Conservation (phyloP, 2,329 filamentous ascomycete species). For the Rhexocercosporidium sp. region DNA sequence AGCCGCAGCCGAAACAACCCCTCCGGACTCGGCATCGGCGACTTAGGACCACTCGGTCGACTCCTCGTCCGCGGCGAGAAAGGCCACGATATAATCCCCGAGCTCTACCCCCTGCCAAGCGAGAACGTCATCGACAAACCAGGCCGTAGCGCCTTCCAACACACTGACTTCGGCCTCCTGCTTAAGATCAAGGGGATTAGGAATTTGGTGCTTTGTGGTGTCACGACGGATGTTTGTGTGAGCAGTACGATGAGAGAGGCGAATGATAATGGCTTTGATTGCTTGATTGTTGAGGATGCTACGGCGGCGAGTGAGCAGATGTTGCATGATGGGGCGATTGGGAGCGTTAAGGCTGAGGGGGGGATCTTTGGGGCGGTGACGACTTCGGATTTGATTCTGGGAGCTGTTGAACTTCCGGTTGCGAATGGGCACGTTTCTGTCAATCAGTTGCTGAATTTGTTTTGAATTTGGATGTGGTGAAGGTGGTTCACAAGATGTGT, state of each 20-base stretch:
- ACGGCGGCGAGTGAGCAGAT: constrained; percentile 38
- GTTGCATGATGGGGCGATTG: constrained; percentile 40
- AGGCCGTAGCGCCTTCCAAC: constrained; percentile 42
- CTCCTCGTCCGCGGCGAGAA: constrained; percentile 61
- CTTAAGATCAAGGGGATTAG: constrained; percentile 41
- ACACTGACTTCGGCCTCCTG: constrained; percentile 47
- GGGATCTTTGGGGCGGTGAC: constrained; percentile 45
- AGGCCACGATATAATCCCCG: constrained; percentile 61
- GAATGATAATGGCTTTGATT: constrained; percentile 44
- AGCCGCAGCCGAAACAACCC: constrained; percentile 58
- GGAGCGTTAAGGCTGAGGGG: constrained; percentile 42
- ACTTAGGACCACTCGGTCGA: constrained; percentile 60
- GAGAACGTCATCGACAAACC: constrained; percentile 45
- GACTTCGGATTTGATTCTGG: constrained; percentile 29
- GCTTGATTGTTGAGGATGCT: constrained; percentile 41
- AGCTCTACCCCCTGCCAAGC: constrained; percentile 35
- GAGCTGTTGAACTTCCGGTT: neutral
- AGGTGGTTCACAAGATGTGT: too few relatives aligned
- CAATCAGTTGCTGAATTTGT: neutral
- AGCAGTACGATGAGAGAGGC: constrained; percentile 44
- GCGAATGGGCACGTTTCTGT: neutral
- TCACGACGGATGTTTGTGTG: constrained; percentile 46
- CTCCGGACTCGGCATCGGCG: constrained; percentile 54
- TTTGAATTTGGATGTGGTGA: neutral
- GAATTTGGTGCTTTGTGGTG: constrained; percentile 43